Evolutionary conservation across 1,284 basidiomycete species (phyloP).

Genomic region (Fomitiporia mediterranea): DNA sequence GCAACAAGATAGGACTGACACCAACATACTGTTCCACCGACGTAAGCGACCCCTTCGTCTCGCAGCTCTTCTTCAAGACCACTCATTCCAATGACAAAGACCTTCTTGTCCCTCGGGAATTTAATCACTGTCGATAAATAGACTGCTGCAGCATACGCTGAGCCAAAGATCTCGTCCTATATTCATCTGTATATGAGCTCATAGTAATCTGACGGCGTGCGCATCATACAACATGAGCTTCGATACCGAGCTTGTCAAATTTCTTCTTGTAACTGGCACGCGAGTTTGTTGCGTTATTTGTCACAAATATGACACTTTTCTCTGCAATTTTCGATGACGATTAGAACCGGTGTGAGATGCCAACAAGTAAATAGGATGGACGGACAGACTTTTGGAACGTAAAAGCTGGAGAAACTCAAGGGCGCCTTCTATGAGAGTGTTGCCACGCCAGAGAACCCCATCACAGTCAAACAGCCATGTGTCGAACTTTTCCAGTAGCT

Average conservation of each 20-base stretch:
- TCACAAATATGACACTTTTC: conserved; percentile 92
- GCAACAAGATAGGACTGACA: no score
- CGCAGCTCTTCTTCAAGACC: conserved; percentile 92
- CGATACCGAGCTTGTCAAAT: conserved; percentile 85
- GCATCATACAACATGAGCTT: conserved; percentile 73
- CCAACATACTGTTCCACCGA: conserved; percentile 84
- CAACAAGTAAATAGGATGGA: not conserved
- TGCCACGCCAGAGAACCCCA: conserved; percentile 92
- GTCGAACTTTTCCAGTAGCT: conserved; percentile 74
- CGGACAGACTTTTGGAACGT: conserved; percentile 54
- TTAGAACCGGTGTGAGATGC: not conserved
- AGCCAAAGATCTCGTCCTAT: conserved; percentile 94
- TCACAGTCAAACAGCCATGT: conserved; percentile 98
- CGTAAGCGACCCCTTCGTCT: conserved; percentile 73
- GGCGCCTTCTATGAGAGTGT: conserved; percentile 73
- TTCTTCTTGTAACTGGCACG: conserved; percentile 83
- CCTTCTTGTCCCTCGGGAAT: conserved; percentile 87
- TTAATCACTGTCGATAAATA: conserved; percentile 89
- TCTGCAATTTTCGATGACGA: conserved; percentile 37
- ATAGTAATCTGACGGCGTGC: not conserved
- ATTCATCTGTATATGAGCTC: not conserved
- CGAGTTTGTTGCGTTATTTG: conserved; percentile 97
- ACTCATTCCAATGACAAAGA: conserved; percentile 92
- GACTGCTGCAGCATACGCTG: conserved; percentile 90
- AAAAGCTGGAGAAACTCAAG: conserved; percentile 68